phyloP scores from a whole-genome alignment of 805 yeast species.

The Kuraishia hungarica region DNA sequence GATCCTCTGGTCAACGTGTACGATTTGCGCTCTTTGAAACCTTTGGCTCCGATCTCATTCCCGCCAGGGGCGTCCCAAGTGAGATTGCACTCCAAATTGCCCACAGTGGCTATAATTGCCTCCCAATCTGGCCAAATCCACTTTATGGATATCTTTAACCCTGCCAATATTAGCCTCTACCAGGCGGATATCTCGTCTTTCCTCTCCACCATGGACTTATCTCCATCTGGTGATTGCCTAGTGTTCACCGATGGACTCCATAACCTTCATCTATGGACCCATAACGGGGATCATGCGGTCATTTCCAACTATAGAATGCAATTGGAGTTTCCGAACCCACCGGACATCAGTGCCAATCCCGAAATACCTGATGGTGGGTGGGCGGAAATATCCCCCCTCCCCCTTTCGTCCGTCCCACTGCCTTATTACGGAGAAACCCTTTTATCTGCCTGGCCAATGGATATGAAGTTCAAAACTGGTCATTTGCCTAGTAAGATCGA shows the following conservation, averaged over 20 bases:
- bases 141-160: constrained; percentile 76
- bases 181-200: constrained; percentile 51
- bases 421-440: constrained; percentile 77
- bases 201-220: constrained; percentile 43
- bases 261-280: constrained; percentile 62
- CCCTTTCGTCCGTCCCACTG: constrained; percentile 71
- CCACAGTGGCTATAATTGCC: constrained; percentile 67
- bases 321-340: constrained; percentile 47
- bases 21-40: constrained; percentile 65
- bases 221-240: constrained; percentile 70
- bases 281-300: constrained; percentile 29
- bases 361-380: constrained; percentile 11
- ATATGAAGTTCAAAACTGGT: constrained; percentile 49
- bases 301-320: constrained; percentile 28
- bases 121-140: constrained; percentile 78
- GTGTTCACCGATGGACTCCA: constrained; percentile 61
- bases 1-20: constrained; percentile 82
- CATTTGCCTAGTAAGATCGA: constrained; percentile 49
- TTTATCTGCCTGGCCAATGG: constrained; percentile 73
- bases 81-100: constrained; percentile 77
- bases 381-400: constrained; percentile 37
- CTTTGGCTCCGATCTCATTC: constrained; percentile 75
- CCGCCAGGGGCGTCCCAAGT: constrained; percentile 86
- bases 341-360: constrained; percentile 19
- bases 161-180: constrained; percentile 54